Percentiles rank a stretch among this genome's conserved stretches.
phyloP scores from a whole-genome alignment of 371 early-diverging fungal genomes.

The Blastocladiella emersonii region DNA sequence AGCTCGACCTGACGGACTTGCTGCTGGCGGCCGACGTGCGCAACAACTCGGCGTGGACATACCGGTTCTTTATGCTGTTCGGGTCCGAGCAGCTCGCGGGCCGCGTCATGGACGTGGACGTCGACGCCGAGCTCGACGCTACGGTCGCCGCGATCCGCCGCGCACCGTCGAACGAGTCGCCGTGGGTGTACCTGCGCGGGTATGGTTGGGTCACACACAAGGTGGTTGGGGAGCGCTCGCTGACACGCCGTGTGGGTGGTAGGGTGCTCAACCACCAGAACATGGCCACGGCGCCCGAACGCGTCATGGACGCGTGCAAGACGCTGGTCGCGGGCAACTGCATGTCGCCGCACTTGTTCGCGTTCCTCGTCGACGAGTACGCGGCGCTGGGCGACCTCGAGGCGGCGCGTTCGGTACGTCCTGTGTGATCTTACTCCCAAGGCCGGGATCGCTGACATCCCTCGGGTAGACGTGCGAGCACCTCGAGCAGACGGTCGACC shows the following conservation, averaged over 20 bases:
- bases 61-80: constrained; percentile 65
- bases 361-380: constrained; percentile 5
- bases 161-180: constrained; percentile 78
- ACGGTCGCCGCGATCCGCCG: constrained; percentile 42
- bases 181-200: constrained; percentile 75
- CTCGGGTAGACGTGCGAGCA: constrained; percentile 1
- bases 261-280: neutral
- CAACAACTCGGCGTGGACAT: constrained; percentile 97
- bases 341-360: neutral
- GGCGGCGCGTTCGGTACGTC: neutral
- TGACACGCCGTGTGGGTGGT: neutral
- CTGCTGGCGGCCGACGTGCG: constrained; percentile 66
- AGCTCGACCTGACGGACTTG: constrained; percentile 52
- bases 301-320: neutral
- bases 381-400: neutral
- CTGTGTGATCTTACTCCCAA: too few species aligned
- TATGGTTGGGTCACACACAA: constrained; percentile 12
- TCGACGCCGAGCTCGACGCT: constrained; percentile 49
- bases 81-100: constrained; percentile 16
- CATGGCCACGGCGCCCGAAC: neutral
- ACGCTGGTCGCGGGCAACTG: neutral
- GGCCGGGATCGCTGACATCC: too few species aligned
- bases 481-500: constrained; percentile 1
- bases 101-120: neutral
- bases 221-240: too few species aligned